These are phyloP conservation scores for Talinum fruticosum DNA, from an alignment of 148 eudicot genomes.

Conservation along the genomic window DNA sequence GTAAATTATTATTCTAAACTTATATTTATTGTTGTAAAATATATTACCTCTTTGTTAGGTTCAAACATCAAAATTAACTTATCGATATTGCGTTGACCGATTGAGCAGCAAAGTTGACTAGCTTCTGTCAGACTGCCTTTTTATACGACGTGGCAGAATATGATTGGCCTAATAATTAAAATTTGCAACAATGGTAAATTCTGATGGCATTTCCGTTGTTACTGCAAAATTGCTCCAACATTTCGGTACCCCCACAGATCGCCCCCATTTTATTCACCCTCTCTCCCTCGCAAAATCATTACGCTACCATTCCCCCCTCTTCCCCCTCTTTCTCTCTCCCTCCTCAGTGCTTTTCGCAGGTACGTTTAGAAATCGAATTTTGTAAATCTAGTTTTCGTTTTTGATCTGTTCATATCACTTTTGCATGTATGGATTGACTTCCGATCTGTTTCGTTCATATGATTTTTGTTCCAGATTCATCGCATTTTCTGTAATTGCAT, in stretches of 20 bases:
- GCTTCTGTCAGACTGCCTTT: neutral
- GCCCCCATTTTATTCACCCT: neutral
- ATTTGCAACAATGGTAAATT: neutral
- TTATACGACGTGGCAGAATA: slow-evolving; percentile 1
- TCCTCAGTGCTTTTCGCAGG: slow-evolving; percentile 17
- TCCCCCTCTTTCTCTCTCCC: no score
- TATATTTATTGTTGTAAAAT: no score
- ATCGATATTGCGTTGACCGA: slow-evolving; percentile 15
- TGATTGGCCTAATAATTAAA: neutral
- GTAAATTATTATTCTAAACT: no score
- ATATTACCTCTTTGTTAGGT: no score
- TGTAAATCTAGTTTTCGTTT: neutral
- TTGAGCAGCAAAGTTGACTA: slow-evolving; percentile 3
- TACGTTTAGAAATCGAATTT: slow-evolving; percentile 11
- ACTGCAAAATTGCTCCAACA: neutral
- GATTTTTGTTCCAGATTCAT: neutral
- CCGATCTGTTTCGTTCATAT: neutral
- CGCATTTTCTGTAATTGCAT: neutral
- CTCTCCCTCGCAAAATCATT: slow-evolving; percentile 12
- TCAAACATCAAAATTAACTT: neutral
- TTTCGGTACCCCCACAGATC: neutral
- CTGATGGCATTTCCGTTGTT: slow-evolving; percentile 2
- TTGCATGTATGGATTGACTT: neutral
- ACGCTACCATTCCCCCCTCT: slow-evolving; percentile 26
- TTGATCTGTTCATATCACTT: neutral